Evolutionary conservation across 1,139 yeast species (phyloP), one percentile per base, ranked within the genome.

Genomic region (Petasospora rhodanensis): DNA sequence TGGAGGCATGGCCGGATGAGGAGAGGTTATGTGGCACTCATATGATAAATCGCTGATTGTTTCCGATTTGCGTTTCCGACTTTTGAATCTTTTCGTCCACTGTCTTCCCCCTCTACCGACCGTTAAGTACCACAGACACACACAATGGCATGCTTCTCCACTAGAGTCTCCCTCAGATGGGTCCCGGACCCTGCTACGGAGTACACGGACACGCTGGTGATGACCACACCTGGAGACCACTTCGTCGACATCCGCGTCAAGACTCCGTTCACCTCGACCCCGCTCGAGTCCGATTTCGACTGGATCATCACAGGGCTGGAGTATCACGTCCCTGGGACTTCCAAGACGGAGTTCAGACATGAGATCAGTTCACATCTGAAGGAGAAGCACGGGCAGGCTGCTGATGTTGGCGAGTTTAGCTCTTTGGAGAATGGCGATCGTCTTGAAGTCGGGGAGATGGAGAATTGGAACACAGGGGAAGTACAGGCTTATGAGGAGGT

Each of bases 361-460:
- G 66, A 62, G 21, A 59, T 72, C 31, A 73, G 69, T 37, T 64
- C 75, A 2, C 53, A 47, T 22, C 36, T 43, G 14, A 29, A 38
- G 18, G 24, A 24, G 14, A 42, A 36, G 32, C 32, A 32, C 14
- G 51, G 50, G 14, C 50, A 47, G 26, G 42, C 42, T 2, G 59
- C 58, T 22, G 80, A 76, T 41, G 48, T 61, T 13, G 80, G 81
- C 3, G 55, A 59, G 8, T 72, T 72, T 41, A 58, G 62, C 28
- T 47, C 51, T 3, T 51, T 69, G 26, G 61, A 52, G 9, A 61
- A 58, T 16, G 66, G 70, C 8, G 62, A 64, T 37, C 59, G 79
- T 26, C 60, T 60, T 31, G 84, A 77, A 47, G 62, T 66, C 0
- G 84, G 84, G 0, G 42, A 45, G 3, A 75, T 77, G 82, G 44